phyloP scores from a whole-genome alignment of 177 flowering plant genomes.

The Telopea speciosissima region DNA sequence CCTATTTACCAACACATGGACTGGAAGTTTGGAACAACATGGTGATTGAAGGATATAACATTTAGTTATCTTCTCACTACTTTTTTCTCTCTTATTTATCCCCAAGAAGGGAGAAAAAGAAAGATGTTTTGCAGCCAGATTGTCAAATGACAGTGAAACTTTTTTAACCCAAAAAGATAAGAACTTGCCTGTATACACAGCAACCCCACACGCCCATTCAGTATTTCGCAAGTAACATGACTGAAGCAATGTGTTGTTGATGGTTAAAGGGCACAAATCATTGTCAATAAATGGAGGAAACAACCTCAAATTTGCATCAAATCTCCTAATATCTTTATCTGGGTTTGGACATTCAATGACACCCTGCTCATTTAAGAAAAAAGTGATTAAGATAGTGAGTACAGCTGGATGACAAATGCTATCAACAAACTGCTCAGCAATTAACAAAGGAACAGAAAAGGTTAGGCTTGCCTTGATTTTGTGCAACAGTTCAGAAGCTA shows the following conservation, averaged over 20 bases:
- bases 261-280: constrained; percentile 87
- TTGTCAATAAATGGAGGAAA: constrained; percentile 98
- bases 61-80: too few relatives aligned
- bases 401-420: constrained; percentile 1
- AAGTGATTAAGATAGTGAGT: neutral
- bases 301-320: constrained; percentile 89
- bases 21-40: too few relatives aligned
- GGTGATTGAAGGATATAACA: too few relatives aligned
- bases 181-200: constrained; percentile 86
- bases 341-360: constrained; percentile 93
- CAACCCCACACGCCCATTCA: constrained; percentile 99
- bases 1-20: too few relatives aligned
- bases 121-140: neutral
- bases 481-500: constrained; percentile 74
- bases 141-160: neutral
- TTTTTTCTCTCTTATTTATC: too few relatives aligned
- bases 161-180: neutral
- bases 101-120: neutral
- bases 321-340: constrained; percentile 89
- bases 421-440: constrained; percentile 5
- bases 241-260: constrained; percentile 92
- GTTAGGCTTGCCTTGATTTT: constrained; percentile 71
- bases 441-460: constrained; percentile 1
- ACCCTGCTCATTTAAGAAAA: constrained; percentile 51
- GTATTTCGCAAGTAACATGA: constrained; percentile 96